Conservation (phyloP, 129 eudicot species). For the Pseudognaphalium luteoalbum region DNA sequence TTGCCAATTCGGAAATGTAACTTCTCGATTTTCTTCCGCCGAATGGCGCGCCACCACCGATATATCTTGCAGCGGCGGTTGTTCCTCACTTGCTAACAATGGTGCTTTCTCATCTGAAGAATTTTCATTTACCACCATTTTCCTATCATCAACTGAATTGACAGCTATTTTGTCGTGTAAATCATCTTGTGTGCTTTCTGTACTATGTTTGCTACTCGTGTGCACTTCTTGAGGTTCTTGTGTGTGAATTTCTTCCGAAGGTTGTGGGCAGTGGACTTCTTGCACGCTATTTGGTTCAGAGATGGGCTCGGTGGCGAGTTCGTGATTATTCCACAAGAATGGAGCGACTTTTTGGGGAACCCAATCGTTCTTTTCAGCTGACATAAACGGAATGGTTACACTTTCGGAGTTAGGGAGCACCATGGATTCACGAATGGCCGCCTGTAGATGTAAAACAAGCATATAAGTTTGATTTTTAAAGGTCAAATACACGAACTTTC, state of each 20-base stretch:
- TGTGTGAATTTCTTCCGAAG: slow-evolving; percentile 14
- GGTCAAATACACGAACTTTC: neutral
- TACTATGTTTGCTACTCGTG: slow-evolving; percentile 4
- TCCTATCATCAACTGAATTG: slow-evolving; percentile 28
- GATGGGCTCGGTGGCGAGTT: slow-evolving; percentile 22
- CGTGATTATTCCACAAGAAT: slow-evolving; percentile 65
- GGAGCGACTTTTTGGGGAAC: slow-evolving; percentile 74
- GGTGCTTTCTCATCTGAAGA: slow-evolving; percentile 43
- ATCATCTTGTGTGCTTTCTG: slow-evolving; percentile 27
- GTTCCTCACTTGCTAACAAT: slow-evolving; percentile 41
- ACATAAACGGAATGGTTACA: slow-evolving; percentile 67
- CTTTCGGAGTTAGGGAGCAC: slow-evolving; percentile 86
- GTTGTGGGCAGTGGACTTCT: slow-evolving; percentile 30
- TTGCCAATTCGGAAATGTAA: slow-evolving; percentile 22
- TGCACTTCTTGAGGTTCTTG: slow-evolving; percentile 36
- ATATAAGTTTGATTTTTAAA: neutral
- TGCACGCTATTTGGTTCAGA: slow-evolving; percentile 24
- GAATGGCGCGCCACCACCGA: slow-evolving; percentile 9
- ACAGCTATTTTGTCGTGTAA: slow-evolving; percentile 15
- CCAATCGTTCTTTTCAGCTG: slow-evolving; percentile 94
- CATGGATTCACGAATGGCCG: slow-evolving; percentile 77
- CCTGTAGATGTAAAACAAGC: slow-evolving; percentile 41
- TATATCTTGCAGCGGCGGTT: neutral
- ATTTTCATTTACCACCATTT: slow-evolving; percentile 4
- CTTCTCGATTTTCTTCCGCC: slow-evolving; percentile 38